Percentiles rank a stretch among this genome's conserved stretches.
Evolutionary conservation across 345 rosid genomes (phyloP).

Genomic region (Ceriops tagal): DNA sequence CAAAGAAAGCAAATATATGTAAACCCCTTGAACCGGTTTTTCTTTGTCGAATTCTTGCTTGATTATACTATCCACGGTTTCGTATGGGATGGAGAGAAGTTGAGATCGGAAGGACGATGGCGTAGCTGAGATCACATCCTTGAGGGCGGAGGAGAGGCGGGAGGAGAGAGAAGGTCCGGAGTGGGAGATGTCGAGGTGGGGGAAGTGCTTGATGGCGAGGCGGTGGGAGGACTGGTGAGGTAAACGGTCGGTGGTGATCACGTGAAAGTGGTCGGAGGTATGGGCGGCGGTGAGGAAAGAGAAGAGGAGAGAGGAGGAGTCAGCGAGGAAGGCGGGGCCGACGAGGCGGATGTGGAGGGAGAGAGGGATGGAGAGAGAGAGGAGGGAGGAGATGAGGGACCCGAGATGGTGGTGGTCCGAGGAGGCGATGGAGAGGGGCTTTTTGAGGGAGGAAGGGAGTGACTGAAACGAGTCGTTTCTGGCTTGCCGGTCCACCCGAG

Average conservation of each 20-base stretch:
- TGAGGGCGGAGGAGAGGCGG: slow-evolving; percentile 45
- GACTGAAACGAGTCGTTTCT: slow-evolving; percentile 44
- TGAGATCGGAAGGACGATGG: slow-evolving; percentile 60
- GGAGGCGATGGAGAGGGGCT: slow-evolving; percentile 18
- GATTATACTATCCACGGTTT: slow-evolving; percentile 49
- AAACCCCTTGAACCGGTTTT: slow-evolving; percentile 62
- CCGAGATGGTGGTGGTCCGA: neutral
- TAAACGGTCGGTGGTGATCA: slow-evolving; percentile 23
- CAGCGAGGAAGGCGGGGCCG: slow-evolving; percentile 25
- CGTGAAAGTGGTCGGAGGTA: slow-evolving; percentile 30
- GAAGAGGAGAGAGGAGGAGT: slow-evolving; percentile 19
- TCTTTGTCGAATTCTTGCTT: slow-evolving; percentile 62
- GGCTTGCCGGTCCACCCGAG: slow-evolving; percentile 52
- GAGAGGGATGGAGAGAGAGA: slow-evolving; percentile 22
- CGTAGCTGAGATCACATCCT: slow-evolving; percentile 32
- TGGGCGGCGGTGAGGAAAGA: slow-evolving; percentile 24
- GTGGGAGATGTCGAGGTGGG: slow-evolving; percentile 28
- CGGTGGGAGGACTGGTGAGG: slow-evolving; percentile 14
- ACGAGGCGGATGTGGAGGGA: slow-evolving; percentile 31
- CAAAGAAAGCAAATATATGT: slow-evolving; percentile 62
- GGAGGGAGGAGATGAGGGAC: slow-evolving; percentile 25
- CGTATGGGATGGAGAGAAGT: slow-evolving; percentile 55
- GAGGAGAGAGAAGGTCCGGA: slow-evolving; percentile 19
- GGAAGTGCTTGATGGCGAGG: slow-evolving; percentile 28
- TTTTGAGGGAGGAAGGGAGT: slow-evolving; percentile 26